Percentiles rank a stretch among this genome's conserved stretches.
phyloP scores from a whole-genome alignment of 805 yeast genomes.

The Yarrowia yakushimensis region DNA sequence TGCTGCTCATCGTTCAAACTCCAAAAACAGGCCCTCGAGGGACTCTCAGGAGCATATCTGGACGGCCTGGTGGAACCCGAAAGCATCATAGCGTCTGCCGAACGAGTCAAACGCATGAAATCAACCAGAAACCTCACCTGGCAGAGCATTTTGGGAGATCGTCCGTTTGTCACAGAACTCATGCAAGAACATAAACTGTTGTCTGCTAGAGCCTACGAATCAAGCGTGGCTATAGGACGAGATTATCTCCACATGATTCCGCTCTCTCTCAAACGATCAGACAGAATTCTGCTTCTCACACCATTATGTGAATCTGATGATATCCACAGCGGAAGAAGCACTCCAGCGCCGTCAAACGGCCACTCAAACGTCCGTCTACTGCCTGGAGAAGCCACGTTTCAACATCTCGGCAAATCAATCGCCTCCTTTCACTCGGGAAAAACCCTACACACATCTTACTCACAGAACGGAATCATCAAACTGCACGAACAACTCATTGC shows the following conservation, averaged over 20 bases:
- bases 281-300: not conserved
- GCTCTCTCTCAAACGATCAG: not conserved
- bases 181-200: not conserved
- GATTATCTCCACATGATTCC: constrained; percentile 15
- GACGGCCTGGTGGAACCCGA: constrained; percentile 1
- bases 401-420: not conserved
- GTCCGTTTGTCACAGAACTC: not conserved
- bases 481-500: constrained; percentile 54
- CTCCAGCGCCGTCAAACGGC: not conserved
- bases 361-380: not conserved
- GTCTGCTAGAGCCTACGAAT: not conserved
- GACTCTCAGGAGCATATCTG: constrained; percentile 34
- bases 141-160: constrained; percentile 1
- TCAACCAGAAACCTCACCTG: constrained; percentile 4
- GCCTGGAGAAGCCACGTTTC: constrained; percentile 12
- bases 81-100: not conserved
- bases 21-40: constrained; percentile 55
- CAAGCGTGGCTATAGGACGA: constrained; percentile 1
- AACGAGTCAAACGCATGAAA: not conserved
- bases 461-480: constrained; percentile 50
- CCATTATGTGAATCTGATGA: not conserved
- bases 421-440: constrained; percentile 41
- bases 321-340: not conserved
- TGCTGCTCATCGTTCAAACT: constrained; percentile 55
- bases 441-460: constrained; percentile 56